Evolutionary conservation across 2,329 filamentous ascomycete species (phyloP), one percentile per base, ranked within the genome.

Genomic region (Aphanoascus verrucosus): DNA sequence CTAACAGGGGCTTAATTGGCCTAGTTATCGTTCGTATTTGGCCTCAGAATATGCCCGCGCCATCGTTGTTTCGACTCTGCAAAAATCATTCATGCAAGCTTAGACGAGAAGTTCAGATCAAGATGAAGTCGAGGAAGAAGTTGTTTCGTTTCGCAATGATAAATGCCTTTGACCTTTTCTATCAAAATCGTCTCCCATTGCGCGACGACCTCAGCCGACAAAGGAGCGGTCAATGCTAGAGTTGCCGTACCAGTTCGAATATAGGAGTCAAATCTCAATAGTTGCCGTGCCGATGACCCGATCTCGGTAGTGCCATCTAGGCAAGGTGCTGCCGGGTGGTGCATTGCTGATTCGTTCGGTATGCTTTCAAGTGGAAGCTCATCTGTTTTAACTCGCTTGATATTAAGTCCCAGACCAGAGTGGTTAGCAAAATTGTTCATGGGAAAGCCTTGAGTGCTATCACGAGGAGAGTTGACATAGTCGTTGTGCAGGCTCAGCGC

Each of bases 281-380:
- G 17, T 12, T 54, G 9, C 2, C 47, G 48, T 11, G 56, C 52
- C 9, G 46, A 43, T 1, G 34, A 17, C 1, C 49, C 55, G 5
- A 63, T 7, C 2, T 44, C 32, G 1, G 57, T n/a, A 1, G 58
- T n/a, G 5, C 53, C 37, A 3, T 44, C 48, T 14, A 55, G 32
- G 12, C 49, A 45, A 5, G 9, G 58, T 9, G 64, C n/a, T 11
- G 57, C 42, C 11, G 65, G 28, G 49, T 60, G 40, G 47, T 66
- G 59, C 14, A 64, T n/a, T n/a, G 60, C 58, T 32, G 42, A 50
- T 2, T 53, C 63, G 3, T 63, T 55, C 1, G 63, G 59, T 5
- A 65, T 63, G 6, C 43, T 61, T 47, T 68, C 66, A 28, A 68
- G 55, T 2, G 66, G 66, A 11, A 68, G 41, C 35, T 37, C 11